Percentiles rank a stretch among this genome's conserved stretches.
These are phyloP conservation scores for Sporothrix dimorphospora DNA, from an alignment of 2,329 filamentous ascomycete genomes.

Conservation along the genomic window DNA sequence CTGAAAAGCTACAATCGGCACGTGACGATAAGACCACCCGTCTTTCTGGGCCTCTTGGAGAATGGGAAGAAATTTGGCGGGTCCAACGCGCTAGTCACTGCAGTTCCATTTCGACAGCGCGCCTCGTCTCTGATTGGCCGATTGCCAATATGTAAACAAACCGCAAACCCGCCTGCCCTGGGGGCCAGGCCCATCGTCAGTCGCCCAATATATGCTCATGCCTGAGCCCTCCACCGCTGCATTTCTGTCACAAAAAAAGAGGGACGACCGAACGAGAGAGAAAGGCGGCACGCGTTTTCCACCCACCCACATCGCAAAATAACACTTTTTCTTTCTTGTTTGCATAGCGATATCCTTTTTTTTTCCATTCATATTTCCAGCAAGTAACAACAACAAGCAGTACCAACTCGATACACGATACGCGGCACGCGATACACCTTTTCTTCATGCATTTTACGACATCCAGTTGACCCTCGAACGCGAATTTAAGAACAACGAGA, in stretches of 20 bases:
- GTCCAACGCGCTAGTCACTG: conserved; percentile 3
- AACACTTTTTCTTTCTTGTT: not conserved
- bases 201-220: not conserved
- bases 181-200: not conserved
- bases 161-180: not conserved
- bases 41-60: not conserved
- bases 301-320: not conserved
- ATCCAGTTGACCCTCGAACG: not conserved
- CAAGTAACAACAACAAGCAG: not conserved
- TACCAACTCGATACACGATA: not conserved
- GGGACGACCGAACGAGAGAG: not conserved
- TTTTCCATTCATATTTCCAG: not conserved
- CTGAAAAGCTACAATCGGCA: conserved; percentile 22
- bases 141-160: conserved; percentile 33
- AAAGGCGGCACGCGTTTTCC: conserved; percentile 4
- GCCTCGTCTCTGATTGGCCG: conserved; percentile 27
- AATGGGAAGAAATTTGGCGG: not conserved
- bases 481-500: not conserved
- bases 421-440: conserved; percentile 5
- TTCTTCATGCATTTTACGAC: not conserved
- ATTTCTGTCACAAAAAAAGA: not conserved
- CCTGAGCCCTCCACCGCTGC: not conserved
- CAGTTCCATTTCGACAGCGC: conserved; percentile 6
- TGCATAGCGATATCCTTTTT: conserved; percentile 1
- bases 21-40: conserved; percentile 23